A percentile compares a stretch with the other conserved stretches of the same genome.
These are phyloP conservation scores for Debaryomyces prosopidis DNA, from an alignment of 805 yeast species.

Conservation along the genomic window DNA sequence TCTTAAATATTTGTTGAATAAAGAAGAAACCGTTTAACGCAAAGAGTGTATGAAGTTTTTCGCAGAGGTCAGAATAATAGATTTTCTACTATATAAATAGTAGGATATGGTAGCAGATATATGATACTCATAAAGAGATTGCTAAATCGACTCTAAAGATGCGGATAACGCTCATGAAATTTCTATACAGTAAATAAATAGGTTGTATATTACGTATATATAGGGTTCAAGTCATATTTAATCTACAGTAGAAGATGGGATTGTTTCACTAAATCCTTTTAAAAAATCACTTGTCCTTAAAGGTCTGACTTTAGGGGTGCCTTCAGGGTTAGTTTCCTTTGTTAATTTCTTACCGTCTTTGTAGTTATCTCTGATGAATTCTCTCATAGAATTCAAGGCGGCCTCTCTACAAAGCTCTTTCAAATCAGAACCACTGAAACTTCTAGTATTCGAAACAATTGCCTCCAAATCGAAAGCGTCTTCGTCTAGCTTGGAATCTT, in stretches of 20 bases:
- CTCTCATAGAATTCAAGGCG: slow-evolving; percentile 85
- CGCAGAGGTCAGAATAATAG: too few relatives aligned
- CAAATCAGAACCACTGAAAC: slow-evolving; percentile 82
- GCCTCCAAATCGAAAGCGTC: slow-evolving; percentile 56
- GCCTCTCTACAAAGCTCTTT: slow-evolving; percentile 93
- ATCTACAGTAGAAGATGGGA: slow-evolving; percentile 20
- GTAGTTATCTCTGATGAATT: slow-evolving; percentile 66
- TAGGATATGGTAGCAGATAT: too few relatives aligned
- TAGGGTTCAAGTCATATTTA: slow-evolving; percentile 6
- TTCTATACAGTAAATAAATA: neutral
- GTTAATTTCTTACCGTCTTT: slow-evolving; percentile 33
- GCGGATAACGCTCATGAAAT: slow-evolving; percentile 2
- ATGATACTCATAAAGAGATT: too few relatives aligned
- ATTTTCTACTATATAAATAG: too few relatives aligned
- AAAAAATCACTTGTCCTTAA: slow-evolving; percentile 65
- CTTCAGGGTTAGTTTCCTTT: slow-evolving; percentile 26
- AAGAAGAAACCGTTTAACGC: too few relatives aligned
- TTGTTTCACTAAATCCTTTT: slow-evolving; percentile 16
- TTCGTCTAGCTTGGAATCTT: slow-evolving; percentile 60
- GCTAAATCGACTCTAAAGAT: neutral
- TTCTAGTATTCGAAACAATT: slow-evolving; percentile 65
- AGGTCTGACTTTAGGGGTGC: slow-evolving; percentile 53
- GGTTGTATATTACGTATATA: neutral
- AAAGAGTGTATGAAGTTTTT: too few relatives aligned
- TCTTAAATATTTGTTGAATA: too few relatives aligned